phyloP scores from a whole-genome alignment of 805 yeast genomes.

The Candida anglica region DNA sequence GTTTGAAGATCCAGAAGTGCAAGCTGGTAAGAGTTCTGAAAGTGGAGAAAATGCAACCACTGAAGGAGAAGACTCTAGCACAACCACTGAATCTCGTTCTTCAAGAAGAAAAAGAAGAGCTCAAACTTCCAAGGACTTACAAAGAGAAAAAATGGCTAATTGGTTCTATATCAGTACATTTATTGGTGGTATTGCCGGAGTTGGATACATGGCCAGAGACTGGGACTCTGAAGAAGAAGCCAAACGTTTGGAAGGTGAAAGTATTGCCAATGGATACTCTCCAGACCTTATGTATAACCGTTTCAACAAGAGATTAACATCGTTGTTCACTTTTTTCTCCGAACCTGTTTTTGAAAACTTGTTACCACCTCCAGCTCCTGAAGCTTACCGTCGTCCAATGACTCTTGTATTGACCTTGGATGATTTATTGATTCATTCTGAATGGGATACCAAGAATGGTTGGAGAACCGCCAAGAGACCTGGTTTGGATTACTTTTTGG shows the following conservation, averaged over 20 bases:
- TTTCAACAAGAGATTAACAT: constrained; percentile 64
- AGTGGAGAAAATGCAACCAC: constrained; percentile 8
- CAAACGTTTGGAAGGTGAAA: constrained; percentile 45
- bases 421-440: constrained; percentile 84
- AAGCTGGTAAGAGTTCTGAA: constrained; percentile 12
- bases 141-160: constrained; percentile 79
- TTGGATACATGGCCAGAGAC: constrained; percentile 70
- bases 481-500: constrained; percentile 94
- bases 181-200: constrained; percentile 50
- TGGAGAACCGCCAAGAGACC: constrained; percentile 99
- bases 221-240: constrained; percentile 79
- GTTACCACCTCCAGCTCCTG: constrained; percentile 89
- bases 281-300: constrained; percentile 66
- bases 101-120: constrained; percentile 46
- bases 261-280: constrained; percentile 63
- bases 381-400: constrained; percentile 86
- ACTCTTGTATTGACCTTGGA: constrained; percentile 88
- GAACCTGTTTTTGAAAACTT: constrained; percentile 93
- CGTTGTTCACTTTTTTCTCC: constrained; percentile 76
- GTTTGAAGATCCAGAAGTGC: constrained; percentile 45
- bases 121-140: constrained; percentile 66
- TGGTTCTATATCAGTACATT: constrained; percentile 61
- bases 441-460: constrained; percentile 88
- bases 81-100: constrained; percentile 10
- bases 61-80: constrained; percentile 9